phyloP scores from a whole-genome alignment of 768 basidiomycete genomes.

The Neoboletus subvelutipes region DNA sequence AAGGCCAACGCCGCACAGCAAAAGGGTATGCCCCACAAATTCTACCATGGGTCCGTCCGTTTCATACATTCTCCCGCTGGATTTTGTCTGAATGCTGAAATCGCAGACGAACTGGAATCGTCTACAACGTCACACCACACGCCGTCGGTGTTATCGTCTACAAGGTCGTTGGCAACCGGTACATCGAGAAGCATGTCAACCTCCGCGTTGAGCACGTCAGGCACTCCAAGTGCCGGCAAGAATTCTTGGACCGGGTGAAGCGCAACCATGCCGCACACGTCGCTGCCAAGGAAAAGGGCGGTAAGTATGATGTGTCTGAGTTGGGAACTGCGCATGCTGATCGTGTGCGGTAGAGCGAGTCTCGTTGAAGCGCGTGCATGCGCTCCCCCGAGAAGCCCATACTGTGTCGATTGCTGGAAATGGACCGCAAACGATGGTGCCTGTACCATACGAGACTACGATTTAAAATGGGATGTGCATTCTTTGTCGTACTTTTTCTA shows the following conservation, averaged over 20 bases:
- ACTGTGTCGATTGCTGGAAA: conserved; percentile 74
- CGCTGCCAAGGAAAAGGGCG: conserved; percentile 88
- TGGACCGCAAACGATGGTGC: conserved; percentile 88
- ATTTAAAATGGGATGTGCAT: conserved; percentile 55
- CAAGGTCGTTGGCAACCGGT: conserved; percentile 99
- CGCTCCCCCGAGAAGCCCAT: conserved; percentile 75
- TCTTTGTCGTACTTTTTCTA: conserved; percentile 10
- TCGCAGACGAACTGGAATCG: conserved; percentile 89
- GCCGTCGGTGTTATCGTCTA: conserved; percentile 96
- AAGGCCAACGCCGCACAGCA: conserved; percentile 99
- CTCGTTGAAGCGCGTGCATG: conserved; percentile 82
- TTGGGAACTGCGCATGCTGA: background rate
- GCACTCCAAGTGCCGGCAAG: conserved; percentile 97
- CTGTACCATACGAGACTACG: conserved; percentile 93
- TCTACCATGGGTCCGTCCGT: conserved; percentile 84
- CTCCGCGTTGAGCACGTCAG: conserved; percentile 92
- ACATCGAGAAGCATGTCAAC: conserved; percentile 99
- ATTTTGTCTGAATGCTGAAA: background rate
- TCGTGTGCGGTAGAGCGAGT: conserved; percentile 57
- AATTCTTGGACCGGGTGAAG: conserved; percentile 96
- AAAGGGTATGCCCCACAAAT: conserved; percentile 99
- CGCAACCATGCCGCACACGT: conserved; percentile 79
- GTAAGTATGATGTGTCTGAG: conserved; percentile 39
- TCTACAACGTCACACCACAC: conserved; percentile 96
- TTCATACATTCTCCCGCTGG: background rate